Conservation (phyloP, 345 rosid genomes). For the Psidium guajava region DNA sequence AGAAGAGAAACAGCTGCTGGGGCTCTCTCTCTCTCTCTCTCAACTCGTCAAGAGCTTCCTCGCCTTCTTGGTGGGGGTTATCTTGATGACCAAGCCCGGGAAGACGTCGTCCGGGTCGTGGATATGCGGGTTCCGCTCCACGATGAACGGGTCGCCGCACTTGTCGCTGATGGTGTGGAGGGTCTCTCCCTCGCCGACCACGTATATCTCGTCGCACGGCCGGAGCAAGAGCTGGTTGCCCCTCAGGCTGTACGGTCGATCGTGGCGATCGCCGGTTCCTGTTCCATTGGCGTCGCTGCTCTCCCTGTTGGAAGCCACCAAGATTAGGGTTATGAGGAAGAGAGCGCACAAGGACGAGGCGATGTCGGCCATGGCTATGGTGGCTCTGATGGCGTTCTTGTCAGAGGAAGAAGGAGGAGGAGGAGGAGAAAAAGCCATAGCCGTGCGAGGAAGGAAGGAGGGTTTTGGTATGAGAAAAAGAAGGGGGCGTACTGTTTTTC, state of each 20-base stretch:
- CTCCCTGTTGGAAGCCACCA: conserved; percentile 9
- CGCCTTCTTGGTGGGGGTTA: conserved; percentile 6
- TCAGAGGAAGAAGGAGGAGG: background rate
- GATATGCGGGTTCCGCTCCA: conserved; percentile 28
- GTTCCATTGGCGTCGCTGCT: background rate
- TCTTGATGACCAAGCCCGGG: conserved; percentile 23
- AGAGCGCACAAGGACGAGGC: conserved; percentile 13
- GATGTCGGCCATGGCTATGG: conserved; percentile 4
- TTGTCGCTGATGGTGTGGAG: conserved; percentile 24
- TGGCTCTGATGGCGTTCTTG: background rate
- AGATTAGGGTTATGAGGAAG: conserved; percentile 6
- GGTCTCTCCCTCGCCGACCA: conserved; percentile 26
- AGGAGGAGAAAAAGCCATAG: background rate
- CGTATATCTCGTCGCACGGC: conserved; percentile 24
- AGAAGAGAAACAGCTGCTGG: background rate
- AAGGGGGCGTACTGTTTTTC: background rate
- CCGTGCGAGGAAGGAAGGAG: background rate
- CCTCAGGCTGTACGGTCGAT: background rate
- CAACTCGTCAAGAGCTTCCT: background rate
- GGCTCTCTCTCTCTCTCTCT: background rate
- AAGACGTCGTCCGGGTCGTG: conserved; percentile 31
- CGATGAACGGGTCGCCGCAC: conserved; percentile 29
- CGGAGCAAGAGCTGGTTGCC: conserved; percentile 2
- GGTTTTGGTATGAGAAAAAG: background rate
- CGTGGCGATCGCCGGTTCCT: background rate